phyloP scores from a whole-genome alignment of 2,329 filamentous ascomycete genomes.

The Trichoderma afroharzianum region DNA sequence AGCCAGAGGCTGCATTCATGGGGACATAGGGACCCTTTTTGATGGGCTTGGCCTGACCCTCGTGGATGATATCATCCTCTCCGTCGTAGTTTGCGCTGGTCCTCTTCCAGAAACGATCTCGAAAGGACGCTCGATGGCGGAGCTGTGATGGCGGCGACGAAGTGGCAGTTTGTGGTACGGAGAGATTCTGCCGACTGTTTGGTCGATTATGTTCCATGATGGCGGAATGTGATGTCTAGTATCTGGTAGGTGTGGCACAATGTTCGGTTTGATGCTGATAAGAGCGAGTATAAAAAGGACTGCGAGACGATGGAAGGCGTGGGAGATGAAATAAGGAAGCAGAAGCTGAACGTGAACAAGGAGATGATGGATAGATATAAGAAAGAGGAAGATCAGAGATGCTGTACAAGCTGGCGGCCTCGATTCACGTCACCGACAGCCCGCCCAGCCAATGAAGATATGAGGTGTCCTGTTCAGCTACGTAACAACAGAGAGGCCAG shows the following conservation, averaged over 20 bases:
- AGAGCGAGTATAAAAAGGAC: background rate
- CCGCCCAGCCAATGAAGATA: background rate
- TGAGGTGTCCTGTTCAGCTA: background rate
- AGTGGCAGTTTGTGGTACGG: background rate
- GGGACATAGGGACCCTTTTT: constrained; percentile 9
- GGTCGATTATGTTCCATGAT: background rate
- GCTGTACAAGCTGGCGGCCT: background rate
- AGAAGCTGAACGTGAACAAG: background rate
- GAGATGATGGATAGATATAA: background rate
- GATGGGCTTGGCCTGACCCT: background rate
- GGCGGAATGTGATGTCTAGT: background rate
- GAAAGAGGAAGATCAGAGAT: background rate
- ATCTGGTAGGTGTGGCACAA: background rate
- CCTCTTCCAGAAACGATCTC: constrained; percentile 14
- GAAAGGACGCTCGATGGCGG: constrained; percentile 10
- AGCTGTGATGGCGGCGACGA: background rate
- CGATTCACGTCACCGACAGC: background rate
- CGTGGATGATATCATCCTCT: background rate
- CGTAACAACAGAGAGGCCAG: background rate
- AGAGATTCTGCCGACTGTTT: background rate
- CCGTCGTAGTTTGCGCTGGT: constrained; percentile 15
- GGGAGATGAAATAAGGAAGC: background rate
- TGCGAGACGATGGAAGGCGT: background rate
- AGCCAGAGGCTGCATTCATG: constrained; percentile 13
- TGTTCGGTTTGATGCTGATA: background rate